A percentile compares a stretch with the other conserved stretches of the same genome.
Conservation (phyloP, 805 yeast species). For the Metschnikowia baotianmanensis region DNA sequence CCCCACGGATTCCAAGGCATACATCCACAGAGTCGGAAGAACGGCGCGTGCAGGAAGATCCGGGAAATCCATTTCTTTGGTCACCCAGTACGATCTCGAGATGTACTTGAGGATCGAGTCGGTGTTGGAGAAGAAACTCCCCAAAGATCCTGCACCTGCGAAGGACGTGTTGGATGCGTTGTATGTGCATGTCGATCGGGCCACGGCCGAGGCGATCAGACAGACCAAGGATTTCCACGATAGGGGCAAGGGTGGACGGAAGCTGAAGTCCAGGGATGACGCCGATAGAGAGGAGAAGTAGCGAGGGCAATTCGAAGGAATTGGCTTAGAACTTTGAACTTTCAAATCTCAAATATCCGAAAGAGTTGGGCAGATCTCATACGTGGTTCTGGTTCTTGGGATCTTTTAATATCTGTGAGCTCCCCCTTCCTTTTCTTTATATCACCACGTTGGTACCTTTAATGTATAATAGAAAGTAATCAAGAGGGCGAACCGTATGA, state of each 20-base stretch:
- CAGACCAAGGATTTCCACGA: conserved; percentile 68
- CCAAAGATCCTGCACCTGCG: conserved; percentile 74
- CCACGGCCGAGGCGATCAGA: conserved; percentile 84
- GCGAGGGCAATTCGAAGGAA: not conserved
- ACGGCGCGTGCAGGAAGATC: conserved; percentile 93
- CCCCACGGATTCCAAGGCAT: conserved; percentile 82
- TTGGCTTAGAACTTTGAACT: not conserved
- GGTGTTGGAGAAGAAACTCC: conserved; percentile 77
- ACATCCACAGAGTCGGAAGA: conserved; percentile 88
- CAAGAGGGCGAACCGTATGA: no score
- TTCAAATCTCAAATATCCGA: not conserved
- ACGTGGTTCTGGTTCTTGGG: no score
- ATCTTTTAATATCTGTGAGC: no score
- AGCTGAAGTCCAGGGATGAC: conserved; percentile 38
- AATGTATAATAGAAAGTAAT: no score
- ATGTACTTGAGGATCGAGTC: conserved; percentile 84
- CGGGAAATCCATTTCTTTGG: conserved; percentile 82
- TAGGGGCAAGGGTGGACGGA: conserved; percentile 28
- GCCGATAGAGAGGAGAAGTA: conserved; percentile 25
- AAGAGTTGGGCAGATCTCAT: no score
- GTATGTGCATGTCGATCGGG: conserved; percentile 86
- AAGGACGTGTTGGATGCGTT: conserved; percentile 73
- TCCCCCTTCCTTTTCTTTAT: no score
- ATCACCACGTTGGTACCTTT: no score
- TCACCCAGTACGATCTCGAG: conserved; percentile 93